Percentiles rank a stretch among this genome's conserved stretches.
Conservation (phyloP, 352 stramenopile species). For the Salisapilia sapeloensis region DNA sequence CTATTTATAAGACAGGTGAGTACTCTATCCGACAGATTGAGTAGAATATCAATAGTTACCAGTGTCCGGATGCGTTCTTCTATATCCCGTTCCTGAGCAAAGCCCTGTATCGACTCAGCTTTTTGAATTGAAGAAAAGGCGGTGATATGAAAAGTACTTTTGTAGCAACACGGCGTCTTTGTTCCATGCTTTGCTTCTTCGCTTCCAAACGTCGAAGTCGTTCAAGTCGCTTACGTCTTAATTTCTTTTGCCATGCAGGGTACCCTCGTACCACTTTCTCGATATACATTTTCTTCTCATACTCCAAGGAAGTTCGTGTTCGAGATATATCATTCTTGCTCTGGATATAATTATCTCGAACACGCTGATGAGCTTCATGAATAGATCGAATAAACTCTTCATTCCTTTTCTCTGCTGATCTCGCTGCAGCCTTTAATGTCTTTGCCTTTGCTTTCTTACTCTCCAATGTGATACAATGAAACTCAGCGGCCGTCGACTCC, state of each 20-base stretch:
- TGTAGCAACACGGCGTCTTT: slow-evolving; percentile 44
- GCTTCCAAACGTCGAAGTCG: slow-evolving; percentile 44
- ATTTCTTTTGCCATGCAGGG: slow-evolving; percentile 52
- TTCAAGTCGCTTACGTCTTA: slow-evolving; percentile 28
- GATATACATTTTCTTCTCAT: slow-evolving; percentile 47
- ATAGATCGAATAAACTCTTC: slow-evolving; percentile 41
- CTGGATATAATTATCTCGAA: slow-evolving; percentile 20
- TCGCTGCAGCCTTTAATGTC: slow-evolving; percentile 13
- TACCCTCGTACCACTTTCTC: slow-evolving; percentile 45
- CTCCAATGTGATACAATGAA: slow-evolving; percentile 46
- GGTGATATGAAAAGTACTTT: too few relatives aligned
- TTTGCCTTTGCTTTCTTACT: slow-evolving; percentile 52
- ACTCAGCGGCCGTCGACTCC: slow-evolving; percentile 62
- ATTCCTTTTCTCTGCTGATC: slow-evolving; percentile 31
- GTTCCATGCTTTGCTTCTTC: slow-evolving; percentile 55
- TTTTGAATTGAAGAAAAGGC: too few relatives aligned
- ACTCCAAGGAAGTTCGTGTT: slow-evolving; percentile 16
- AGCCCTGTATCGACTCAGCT: slow-evolving; percentile 1
- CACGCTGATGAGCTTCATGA: slow-evolving; percentile 25
- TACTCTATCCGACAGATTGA: too few relatives aligned
- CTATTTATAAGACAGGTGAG: too few relatives aligned
- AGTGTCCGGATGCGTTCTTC: neutral
- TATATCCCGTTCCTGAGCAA: too few relatives aligned
- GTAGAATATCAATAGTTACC: slow-evolving; percentile 1
- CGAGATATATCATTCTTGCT: slow-evolving; percentile 23